These are phyloP conservation scores for Thraustotheca clavata DNA, from an alignment of 352 stramenopile species.

Conservation along the genomic window DNA sequence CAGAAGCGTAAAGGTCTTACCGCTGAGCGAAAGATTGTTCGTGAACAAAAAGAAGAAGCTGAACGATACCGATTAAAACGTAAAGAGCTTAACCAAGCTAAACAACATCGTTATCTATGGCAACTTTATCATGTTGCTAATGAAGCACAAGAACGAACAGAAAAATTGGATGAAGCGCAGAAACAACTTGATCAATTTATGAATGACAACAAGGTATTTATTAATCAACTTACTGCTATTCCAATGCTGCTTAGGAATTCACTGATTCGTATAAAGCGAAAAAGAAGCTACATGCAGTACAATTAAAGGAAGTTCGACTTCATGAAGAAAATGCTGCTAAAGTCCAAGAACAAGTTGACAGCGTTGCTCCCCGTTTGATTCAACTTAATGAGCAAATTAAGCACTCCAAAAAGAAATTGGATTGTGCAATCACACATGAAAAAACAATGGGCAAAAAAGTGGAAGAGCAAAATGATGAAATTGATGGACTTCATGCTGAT, in stretches of 20 bases:
- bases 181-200: conserved; percentile 38
- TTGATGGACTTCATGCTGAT: conserved; percentile 66
- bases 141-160: conserved; percentile 78
- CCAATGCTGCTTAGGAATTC: conserved; percentile 21
- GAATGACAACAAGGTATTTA: conserved; percentile 13
- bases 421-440: conserved; percentile 39
- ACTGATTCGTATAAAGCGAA: conserved; percentile 48
- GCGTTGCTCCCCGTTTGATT: conserved; percentile 62
- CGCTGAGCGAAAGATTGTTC: conserved; percentile 87
- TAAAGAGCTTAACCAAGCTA: conserved; percentile 42
- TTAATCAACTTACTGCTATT: not conserved
- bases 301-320: conserved; percentile 51
- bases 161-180: conserved; percentile 47
- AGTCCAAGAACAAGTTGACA: conserved; percentile 80
- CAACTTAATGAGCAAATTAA: conserved; percentile 87
- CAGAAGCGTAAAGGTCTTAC: conserved; percentile 95
- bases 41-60: conserved; percentile 93
- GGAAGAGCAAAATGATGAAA: conserved; percentile 78
- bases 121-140: conserved; percentile 93
- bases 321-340: conserved; percentile 59
- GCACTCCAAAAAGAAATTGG: conserved; percentile 56
- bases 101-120: conserved; percentile 92
- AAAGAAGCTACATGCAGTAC: conserved; percentile 53
- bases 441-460: conserved; percentile 62
- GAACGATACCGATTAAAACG: conserved; percentile 73